Percentiles rank a stretch among this genome's conserved stretches.
These are phyloP conservation scores for Podospora appendiculata DNA, from an alignment of 495 filamentous ascomycete genomes.

Conservation along the genomic window DNA sequence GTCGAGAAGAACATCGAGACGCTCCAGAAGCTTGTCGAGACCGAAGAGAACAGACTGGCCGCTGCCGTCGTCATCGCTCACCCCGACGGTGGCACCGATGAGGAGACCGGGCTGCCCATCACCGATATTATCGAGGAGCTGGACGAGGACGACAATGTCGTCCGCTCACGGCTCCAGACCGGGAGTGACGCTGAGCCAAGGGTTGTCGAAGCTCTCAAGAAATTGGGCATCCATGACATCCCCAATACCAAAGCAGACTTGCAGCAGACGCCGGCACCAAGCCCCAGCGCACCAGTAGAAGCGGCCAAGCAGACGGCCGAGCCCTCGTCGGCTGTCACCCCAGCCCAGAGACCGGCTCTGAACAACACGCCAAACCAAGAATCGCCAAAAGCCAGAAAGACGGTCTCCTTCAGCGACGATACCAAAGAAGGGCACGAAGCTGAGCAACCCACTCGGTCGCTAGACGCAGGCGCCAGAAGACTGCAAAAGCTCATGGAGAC, in stretches of 20 bases:
- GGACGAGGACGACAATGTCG: slow-evolving; percentile 83
- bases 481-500: slow-evolving; percentile 43
- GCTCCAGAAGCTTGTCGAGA: slow-evolving; percentile 59
- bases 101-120: slow-evolving; percentile 55
- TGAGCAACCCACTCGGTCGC: slow-evolving; percentile 21
- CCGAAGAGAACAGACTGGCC: slow-evolving; percentile 59
- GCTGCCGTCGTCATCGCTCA: slow-evolving; percentile 37
- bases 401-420: slow-evolving; percentile 46
- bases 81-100: slow-evolving; percentile 48
- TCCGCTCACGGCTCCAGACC: slow-evolving; percentile 53
- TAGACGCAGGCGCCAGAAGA: slow-evolving; percentile 22
- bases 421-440: slow-evolving; percentile 40
- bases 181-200: slow-evolving; percentile 55
- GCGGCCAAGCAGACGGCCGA: background rate
- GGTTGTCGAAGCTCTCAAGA: slow-evolving; percentile 58
- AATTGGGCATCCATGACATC: slow-evolving; percentile 45
- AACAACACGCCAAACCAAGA: slow-evolving; percentile 1
- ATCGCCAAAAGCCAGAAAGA: slow-evolving; percentile 22
- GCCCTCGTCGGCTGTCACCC: background rate
- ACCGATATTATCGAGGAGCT: slow-evolving; percentile 87
- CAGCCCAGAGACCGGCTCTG: background rate
- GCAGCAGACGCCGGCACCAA: background rate
- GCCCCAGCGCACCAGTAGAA: too few relatives aligned
- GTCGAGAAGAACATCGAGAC: slow-evolving; percentile 71
- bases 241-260: slow-evolving; percentile 10